Evolutionary conservation across 169 alveolate species (phyloP).

Genomic region (Amoebophrya sp.): DNA sequence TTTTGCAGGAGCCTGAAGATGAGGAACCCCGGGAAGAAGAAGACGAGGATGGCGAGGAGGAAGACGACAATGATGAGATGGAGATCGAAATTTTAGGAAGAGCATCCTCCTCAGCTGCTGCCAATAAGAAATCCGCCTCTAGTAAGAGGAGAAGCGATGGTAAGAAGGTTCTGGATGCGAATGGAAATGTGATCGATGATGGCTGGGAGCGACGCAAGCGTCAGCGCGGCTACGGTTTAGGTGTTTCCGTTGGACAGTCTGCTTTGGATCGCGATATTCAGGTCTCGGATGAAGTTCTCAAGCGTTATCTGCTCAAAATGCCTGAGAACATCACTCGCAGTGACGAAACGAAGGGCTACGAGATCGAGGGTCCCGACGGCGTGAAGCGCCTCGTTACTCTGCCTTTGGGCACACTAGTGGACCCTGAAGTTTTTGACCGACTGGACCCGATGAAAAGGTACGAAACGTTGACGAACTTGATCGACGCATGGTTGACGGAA

Average conservation of each 20-base stretch:
- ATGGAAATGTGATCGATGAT: neutral
- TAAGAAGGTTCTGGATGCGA: too few species aligned
- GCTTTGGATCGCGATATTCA: neutral
- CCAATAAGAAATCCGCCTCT: too few species aligned
- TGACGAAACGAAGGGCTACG: neutral
- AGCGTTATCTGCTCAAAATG: neutral
- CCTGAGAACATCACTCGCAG: neutral
- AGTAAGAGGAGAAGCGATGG: too few species aligned
- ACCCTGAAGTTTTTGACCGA: neutral
- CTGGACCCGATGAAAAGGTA: neutral
- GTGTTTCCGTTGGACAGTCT: neutral
- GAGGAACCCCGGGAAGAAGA: neutral
- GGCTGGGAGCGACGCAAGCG: neutral
- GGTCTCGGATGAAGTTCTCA: neutral
- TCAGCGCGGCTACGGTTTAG: conserved; percentile 9
- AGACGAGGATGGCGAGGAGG: neutral
- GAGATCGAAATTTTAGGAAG: too few species aligned
- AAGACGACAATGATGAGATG: neutral
- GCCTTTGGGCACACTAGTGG: neutral
- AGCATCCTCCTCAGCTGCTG: neutral
- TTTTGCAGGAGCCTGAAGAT: too few species aligned
- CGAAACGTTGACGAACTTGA: conserved; percentile 18
- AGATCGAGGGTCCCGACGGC: conserved; percentile 15
- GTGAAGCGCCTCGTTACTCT: neutral
- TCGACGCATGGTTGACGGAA: conserved; percentile 57